phyloP scores from a whole-genome alignment of 2,329 filamentous ascomycete genomes.

The Grosmannia huntii region DNA sequence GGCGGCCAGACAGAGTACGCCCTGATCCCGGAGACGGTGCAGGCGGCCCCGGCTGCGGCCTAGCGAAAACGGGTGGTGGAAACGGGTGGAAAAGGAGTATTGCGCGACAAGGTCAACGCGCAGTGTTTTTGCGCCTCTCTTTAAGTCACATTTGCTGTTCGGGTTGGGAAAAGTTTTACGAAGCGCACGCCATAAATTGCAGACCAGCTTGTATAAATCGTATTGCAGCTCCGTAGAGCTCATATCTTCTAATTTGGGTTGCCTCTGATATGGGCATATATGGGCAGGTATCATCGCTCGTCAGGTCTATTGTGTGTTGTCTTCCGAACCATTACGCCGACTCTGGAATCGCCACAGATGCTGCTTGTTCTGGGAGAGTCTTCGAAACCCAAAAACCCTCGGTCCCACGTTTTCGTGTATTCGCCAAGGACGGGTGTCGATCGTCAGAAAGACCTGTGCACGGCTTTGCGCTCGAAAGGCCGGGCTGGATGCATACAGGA shows the following conservation, averaged over 20 bases:
- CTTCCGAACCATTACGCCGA: not conserved
- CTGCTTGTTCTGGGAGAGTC: not conserved
- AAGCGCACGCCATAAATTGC: constrained; percentile 1
- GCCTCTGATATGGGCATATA: not conserved
- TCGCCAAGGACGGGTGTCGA: not conserved
- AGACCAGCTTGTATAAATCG: not conserved
- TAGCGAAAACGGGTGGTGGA: not conserved
- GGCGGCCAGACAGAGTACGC: constrained; percentile 84
- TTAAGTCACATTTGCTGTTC: not conserved
- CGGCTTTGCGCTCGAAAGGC: not conserved
- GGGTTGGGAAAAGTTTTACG: constrained; percentile 1
- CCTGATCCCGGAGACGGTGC: constrained; percentile 55
- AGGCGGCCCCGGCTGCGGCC: constrained; percentile 17
- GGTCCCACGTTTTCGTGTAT: not conserved
- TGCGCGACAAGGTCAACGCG: no score
- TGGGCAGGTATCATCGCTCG: not conserved
- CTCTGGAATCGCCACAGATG: not conserved
- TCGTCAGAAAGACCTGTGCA: not conserved
- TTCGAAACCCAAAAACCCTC: not conserved
- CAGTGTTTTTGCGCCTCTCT: not conserved
- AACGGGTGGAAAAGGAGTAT: not conserved
- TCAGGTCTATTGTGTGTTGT: not conserved
- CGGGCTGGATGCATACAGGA: not conserved
- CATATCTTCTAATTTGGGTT: not conserved
- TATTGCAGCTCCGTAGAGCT: not conserved